Evolutionary conservation across 2,329 filamentous ascomycete species (phyloP).

Genomic region (Emydomyces testavorans): DNA sequence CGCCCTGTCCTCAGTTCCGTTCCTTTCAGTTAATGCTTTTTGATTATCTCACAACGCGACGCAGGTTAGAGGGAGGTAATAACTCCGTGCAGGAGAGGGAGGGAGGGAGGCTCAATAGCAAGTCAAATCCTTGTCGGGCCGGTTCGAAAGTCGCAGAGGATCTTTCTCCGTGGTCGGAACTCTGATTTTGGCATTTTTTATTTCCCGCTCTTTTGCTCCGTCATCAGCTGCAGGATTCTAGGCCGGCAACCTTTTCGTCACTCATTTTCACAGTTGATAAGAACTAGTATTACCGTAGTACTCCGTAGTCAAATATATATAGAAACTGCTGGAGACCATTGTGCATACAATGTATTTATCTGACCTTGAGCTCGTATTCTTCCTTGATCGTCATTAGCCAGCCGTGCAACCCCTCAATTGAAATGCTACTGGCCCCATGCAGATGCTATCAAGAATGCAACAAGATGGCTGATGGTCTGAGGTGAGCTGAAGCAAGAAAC

Average conservation of each 20-base stretch:
- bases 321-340: too few species aligned
- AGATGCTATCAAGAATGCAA: neutral
- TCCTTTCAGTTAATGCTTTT: neutral
- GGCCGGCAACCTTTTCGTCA: neutral
- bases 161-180: neutral
- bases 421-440: neutral
- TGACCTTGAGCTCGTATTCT: neutral
- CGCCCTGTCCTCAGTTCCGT: neutral
- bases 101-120: neutral
- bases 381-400: neutral
- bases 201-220: constrained; percentile 1
- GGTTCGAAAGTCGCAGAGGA: neutral
- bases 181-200: constrained; percentile 2
- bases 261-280: constrained; percentile 5
- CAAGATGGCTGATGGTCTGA: neutral
- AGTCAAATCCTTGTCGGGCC: neutral
- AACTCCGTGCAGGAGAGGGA: neutral
- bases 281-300: too few species aligned
- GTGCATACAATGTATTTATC: too few species aligned
- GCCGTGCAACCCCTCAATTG: neutral
- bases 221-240: constrained; percentile 9
- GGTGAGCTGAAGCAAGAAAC: too few species aligned
- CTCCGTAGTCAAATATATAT: too few species aligned
- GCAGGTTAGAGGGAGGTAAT: neutral
- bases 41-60: neutral